These are phyloP conservation scores for sunflower (Helianthus annuus) DNA, from an alignment of 129 eudicot genomes.

Conservation along the genomic window DNA sequence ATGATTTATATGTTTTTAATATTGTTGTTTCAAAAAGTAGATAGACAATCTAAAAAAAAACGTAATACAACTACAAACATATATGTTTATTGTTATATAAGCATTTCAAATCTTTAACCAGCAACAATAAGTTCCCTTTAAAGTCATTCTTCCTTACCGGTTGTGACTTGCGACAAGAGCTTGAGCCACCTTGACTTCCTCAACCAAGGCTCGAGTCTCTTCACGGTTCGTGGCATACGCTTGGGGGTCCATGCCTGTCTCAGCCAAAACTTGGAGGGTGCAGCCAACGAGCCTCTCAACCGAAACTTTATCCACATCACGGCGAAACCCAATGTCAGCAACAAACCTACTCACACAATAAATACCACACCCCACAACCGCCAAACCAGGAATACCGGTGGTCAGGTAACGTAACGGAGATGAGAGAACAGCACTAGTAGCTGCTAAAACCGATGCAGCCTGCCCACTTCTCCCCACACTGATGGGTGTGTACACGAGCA, in stretches of 20 bases:
- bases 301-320: slow-evolving; percentile 70
- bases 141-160: not conserved
- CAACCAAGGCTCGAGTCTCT: slow-evolving; percentile 13
- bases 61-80: not conserved
- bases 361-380: slow-evolving; percentile 74
- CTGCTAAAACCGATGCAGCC: slow-evolving; percentile 66
- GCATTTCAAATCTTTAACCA: not conserved
- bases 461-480: slow-evolving; percentile 95
- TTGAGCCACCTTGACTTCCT: not conserved
- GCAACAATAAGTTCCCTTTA: not conserved
- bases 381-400: slow-evolving; percentile 60
- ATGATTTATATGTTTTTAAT: too few species aligned
- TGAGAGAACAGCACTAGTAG: slow-evolving; percentile 66
- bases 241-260: slow-evolving; percentile 9
- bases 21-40: too few species aligned
- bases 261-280: slow-evolving; percentile 22
- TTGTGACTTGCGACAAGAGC: not conserved
- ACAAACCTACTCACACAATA: slow-evolving; percentile 71
- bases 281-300: slow-evolving; percentile 71
- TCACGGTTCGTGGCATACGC: slow-evolving; percentile 25
- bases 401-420: slow-evolving; percentile 81
- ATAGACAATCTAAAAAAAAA: too few species aligned
- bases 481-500: slow-evolving; percentile 58
- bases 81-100: not conserved
- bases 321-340: slow-evolving; percentile 75